Base-by-base conservation (phyloP, 352 stramenopile species). In the Pythium dissotocum region DNA sequence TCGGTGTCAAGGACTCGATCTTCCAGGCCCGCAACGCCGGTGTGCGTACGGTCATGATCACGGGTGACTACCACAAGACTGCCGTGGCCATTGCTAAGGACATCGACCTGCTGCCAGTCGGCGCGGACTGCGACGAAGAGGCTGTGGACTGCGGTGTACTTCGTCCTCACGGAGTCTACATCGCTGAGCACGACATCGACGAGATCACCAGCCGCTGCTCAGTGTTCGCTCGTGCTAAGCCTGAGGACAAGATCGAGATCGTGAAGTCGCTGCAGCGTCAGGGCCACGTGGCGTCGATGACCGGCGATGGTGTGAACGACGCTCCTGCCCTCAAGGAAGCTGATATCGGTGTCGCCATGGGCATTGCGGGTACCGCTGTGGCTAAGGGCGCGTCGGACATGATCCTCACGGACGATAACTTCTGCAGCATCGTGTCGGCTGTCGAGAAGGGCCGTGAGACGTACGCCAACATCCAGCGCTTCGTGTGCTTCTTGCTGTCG, bases 271-370 rank as follows among this genome's bases (percentile, higher is more conserved):
- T 98, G 2, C 94, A 99, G 75, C 79, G 84, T 35, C 81, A 89
- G 69, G 83, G 81, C 3, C 73, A 87, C 18, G 77, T 91, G 0
- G 90, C 98, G 26, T 96, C 96, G 1, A 98, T 99, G 82, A 99
- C 97, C 8, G 97, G 97, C 40, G 97, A 99, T 72, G 97, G 97
- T 62, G 98, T 98, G 5, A 99, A 99, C 76, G 97, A 99, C 78
- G 97, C 97, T 2, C 97, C 97, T 18, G 97, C 97, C 0, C 72
- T 99, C 24, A 99, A 99, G 77, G 94, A 89, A 52, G 93, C 94
- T 6, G 94, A 99, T 62, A 98, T 99, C 69, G 92, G 94, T 48
- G 92, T 90, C 12, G 96, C 95, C 13, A 99, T 99, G 97, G 97
- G 97, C 54, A 95, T 99, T 73, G 82, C 94, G n/a, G 97, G 97